Base-by-base conservation (phyloP, 2,329 filamentous ascomycete genomes). In the Ilyonectria robusta region DNA sequence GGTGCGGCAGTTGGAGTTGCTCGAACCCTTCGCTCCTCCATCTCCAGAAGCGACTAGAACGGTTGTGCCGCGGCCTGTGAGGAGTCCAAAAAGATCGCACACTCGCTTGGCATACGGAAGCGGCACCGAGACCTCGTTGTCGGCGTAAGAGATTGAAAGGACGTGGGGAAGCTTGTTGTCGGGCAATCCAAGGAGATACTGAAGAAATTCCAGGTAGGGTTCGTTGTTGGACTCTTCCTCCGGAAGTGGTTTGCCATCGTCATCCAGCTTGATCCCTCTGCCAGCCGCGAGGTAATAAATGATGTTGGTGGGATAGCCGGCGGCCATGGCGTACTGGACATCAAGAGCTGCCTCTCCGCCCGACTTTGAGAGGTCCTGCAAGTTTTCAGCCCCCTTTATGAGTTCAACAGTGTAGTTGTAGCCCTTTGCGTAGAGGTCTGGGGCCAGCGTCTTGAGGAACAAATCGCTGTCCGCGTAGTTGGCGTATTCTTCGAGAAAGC, bases 41-140 rank as follows among this genome's bases (percentile, higher is more conserved):
- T 89, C 88, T 2, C 88, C 88, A 6, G 84, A 85, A 1, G 83
- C 82, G 51, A 82, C 84, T 7, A 90, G 73, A 8, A 89, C 73
- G 1, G 85, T 83, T 1, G 85, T 84, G 10, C 88, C 88, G 6
- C 88, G 83, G 8, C 81, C 84, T 3, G 87, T 80, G 4, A 90
- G 81, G 62, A 88, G 81, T 9, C 86, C 86, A 63, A 89, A 85
- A 66, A 86, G 76, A 51, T 83, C 79, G 76, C 88, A 90, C 4
- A 88, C 86, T 19, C 83, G 82, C 60, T 79, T 74, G 0, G 88
- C 88, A 67, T 89, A 90, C 1, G 81, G 78, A 6, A 67, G 69
- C 3, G 87, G 87, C 0, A 90, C 86, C 0, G 84, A 83, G 55
- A 87, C 81, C 78, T 90, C 88, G 69, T 89, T 85, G 70, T 90